Conservation (phyloP, 257 asterid genomes). For the Solanum corneliomulleri region DNA sequence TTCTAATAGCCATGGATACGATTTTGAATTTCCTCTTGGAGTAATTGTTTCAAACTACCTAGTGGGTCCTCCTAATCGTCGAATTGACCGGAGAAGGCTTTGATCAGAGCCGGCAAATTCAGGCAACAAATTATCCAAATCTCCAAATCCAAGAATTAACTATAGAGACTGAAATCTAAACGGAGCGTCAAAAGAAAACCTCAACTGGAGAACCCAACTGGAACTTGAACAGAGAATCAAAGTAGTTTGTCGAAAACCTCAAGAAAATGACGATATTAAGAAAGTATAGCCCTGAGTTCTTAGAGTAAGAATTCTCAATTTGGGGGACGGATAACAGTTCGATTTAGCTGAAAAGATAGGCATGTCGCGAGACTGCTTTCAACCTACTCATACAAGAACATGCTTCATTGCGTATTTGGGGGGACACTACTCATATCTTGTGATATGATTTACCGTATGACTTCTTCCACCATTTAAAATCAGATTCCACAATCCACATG, state of each 20-base stretch:
- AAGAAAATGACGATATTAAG: background rate
- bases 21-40: background rate
- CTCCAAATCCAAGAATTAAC: conserved; percentile 25
- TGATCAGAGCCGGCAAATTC: conserved; percentile 29
- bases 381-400: background rate
- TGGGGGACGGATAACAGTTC: background rate
- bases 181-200: background rate
- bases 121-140: conserved; percentile 29
- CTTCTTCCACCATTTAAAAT: background rate
- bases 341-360: background rate
- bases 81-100: conserved; percentile 19
- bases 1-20: background rate
- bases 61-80: conserved; percentile 21
- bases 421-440: background rate
- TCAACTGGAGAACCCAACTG: background rate
- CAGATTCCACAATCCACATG: background rate
- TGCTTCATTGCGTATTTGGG: background rate
- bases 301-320: background rate
- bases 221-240: background rate
- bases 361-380: background rate
- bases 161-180: background rate
- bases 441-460: background rate
- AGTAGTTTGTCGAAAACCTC: background rate
- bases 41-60: conserved; percentile 12
- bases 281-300: background rate